Conservation (phyloP, 805 yeast species). For the Barnettozyma siamensis region DNA sequence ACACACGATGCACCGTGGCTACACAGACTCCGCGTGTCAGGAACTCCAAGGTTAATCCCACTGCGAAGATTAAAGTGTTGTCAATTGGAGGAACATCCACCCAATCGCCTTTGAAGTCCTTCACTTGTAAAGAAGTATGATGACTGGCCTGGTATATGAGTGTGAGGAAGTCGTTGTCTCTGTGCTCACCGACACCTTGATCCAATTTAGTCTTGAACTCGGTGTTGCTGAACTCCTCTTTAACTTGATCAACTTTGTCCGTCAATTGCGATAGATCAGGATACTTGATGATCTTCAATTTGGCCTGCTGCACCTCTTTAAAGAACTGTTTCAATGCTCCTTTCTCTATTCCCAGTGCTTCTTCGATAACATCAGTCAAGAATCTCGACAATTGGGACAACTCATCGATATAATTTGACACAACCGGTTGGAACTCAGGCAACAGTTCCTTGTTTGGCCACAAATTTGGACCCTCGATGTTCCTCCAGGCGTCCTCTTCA, state of each 20-base stretch:
- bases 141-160: constrained; percentile 52
- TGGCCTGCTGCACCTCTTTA: constrained; percentile 35
- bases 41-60: constrained; percentile 44
- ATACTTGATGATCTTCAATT: constrained; percentile 38
- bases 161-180: constrained; percentile 60
- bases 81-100: constrained; percentile 36
- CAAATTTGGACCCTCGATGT: constrained; percentile 42
- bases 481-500: constrained; percentile 32
- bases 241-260: constrained; percentile 27
- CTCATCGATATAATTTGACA: constrained; percentile 33
- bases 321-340: constrained; percentile 43
- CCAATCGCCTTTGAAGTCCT: constrained; percentile 43
- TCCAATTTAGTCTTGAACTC: constrained; percentile 34
- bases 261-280: constrained; percentile 19
- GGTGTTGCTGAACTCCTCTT: constrained; percentile 38
- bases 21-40: constrained; percentile 43
- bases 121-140: constrained; percentile 41
- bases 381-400: constrained; percentile 39
- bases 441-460: constrained; percentile 34
- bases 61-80: constrained; percentile 40
- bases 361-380: constrained; percentile 45
- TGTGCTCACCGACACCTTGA: constrained; percentile 42
- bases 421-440: constrained; percentile 31
- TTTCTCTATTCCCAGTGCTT: constrained; percentile 45
- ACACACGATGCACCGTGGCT: constrained; percentile 44